phyloP scores from a whole-genome alignment of 2,329 filamentous ascomycete genomes.

The Phyllosticta citriasiana region DNA sequence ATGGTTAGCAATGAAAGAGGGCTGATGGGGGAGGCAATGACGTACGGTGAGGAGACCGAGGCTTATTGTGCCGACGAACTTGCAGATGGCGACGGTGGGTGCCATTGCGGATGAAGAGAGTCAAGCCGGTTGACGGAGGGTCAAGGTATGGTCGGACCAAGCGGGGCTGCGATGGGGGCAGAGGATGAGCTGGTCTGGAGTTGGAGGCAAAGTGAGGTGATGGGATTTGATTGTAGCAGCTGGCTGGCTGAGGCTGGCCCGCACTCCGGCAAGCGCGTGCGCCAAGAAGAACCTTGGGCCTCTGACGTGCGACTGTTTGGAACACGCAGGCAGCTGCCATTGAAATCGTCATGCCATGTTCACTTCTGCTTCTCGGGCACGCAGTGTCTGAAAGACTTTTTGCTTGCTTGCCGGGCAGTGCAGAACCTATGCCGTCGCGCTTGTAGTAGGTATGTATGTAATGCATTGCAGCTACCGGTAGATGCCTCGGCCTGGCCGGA shows the following conservation, averaged over 20 bases:
- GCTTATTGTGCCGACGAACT: conserved; percentile 87
- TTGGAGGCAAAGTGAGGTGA: background rate
- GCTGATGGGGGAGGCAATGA: conserved; percentile 14
- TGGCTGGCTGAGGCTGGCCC: background rate
- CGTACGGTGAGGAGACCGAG: conserved; percentile 80
- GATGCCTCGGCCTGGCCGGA: background rate
- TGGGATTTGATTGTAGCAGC: background rate
- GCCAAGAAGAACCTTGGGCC: background rate
- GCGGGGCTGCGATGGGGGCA: background rate
- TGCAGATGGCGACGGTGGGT: conserved; percentile 65
- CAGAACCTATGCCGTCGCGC: background rate
- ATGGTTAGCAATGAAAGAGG: conserved; percentile 9
- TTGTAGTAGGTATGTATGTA: background rate
- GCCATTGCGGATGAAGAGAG: conserved; percentile 42
- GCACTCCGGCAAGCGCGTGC: background rate
- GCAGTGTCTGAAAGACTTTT: background rate
- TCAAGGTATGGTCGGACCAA: background rate
- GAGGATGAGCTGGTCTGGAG: background rate
- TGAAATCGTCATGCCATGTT: background rate
- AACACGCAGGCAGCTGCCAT: background rate
- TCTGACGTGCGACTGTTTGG: background rate
- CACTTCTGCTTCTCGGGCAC: no score
- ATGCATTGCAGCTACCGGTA: background rate
- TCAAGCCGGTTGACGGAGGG: background rate
- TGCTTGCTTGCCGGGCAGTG: background rate